A percentile compares a stretch with the other conserved stretches of the same genome.
These are phyloP conservation scores for Vicia faba DNA, from an alignment of 306 rosid species.

Conservation along the genomic window DNA sequence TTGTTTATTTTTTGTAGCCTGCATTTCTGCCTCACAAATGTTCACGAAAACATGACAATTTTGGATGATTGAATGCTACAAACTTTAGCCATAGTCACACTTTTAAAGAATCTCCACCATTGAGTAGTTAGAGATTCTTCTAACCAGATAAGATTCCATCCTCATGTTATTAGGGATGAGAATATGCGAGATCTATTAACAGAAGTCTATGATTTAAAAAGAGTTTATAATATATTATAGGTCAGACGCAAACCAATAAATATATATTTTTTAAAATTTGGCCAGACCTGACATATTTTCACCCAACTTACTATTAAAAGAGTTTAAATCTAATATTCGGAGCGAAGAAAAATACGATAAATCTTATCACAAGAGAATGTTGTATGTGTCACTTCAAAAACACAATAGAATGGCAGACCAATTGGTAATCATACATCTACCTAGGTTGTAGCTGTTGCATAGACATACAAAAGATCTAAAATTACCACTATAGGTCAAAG, in stretches of 20 bases:
- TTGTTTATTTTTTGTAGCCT: conserved; percentile 39
- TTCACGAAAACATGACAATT: conserved; percentile 46
- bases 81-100: conserved; percentile 2
- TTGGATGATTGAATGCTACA: conserved; percentile 37
- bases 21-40: conserved; percentile 38
- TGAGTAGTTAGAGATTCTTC: background rate
- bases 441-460: conserved; percentile 27
- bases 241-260: too few species aligned
- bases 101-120: background rate
- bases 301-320: background rate
- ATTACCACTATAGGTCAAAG: conserved; percentile 25
- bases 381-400: conserved; percentile 39
- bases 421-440: conserved; percentile 18
- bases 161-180: too few species aligned
- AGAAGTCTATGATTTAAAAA: too few species aligned
- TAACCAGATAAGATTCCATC: too few species aligned
- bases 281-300: too few species aligned
- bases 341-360: conserved; percentile 12
- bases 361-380: conserved; percentile 7
- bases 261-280: too few species aligned
- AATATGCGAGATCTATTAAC: too few species aligned
- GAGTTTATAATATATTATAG: too few species aligned
- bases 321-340: background rate
- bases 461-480: conserved; percentile 20
- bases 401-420: conserved; percentile 39